phyloP scores from a whole-genome alignment of 805 yeast species.

The Groenewaldozyma tartarivorans region DNA sequence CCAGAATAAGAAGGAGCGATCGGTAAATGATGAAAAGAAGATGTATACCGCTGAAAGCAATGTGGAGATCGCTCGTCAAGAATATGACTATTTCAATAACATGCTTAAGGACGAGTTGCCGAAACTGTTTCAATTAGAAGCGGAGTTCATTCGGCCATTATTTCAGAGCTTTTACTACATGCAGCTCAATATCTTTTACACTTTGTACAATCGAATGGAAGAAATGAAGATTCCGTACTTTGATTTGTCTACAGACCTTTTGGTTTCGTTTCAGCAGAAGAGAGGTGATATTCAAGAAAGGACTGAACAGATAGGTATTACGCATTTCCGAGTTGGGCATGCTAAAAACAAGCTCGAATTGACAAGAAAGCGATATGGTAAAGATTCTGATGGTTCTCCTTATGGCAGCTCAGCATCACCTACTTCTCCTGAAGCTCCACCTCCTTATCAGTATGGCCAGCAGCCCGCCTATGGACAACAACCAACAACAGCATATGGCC shows the following conservation, averaged over 20 bases:
- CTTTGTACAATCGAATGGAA: slow-evolving; percentile 83
- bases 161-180: slow-evolving; percentile 92
- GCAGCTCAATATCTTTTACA: slow-evolving; percentile 96
- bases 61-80: slow-evolving; percentile 85
- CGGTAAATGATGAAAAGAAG: slow-evolving; percentile 84
- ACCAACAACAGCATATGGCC: slow-evolving; percentile 16
- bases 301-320: slow-evolving; percentile 80
- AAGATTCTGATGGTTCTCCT: slow-evolving; percentile 31
- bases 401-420: slow-evolving; percentile 28
- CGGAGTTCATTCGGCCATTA: slow-evolving; percentile 85
- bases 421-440: slow-evolving; percentile 24
- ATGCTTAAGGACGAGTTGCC: slow-evolving; percentile 90
- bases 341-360: slow-evolving; percentile 78
- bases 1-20: slow-evolving; percentile 74
- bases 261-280: slow-evolving; percentile 68
- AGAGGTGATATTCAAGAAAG: slow-evolving; percentile 88
- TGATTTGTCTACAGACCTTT: slow-evolving; percentile 73
- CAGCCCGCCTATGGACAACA: slow-evolving; percentile 20
- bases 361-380: slow-evolving; percentile 59
- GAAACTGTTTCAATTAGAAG: slow-evolving; percentile 74
- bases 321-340: slow-evolving; percentile 84
- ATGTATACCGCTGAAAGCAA: slow-evolving; percentile 85
- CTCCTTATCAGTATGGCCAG: slow-evolving; percentile 30
- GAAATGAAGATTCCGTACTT: slow-evolving; percentile 96
- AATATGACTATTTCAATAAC: slow-evolving; percentile 90